Evolutionary conservation across 352 stramenopile genomes (phyloP).

Genomic region (Lagenidium sp.): DNA sequence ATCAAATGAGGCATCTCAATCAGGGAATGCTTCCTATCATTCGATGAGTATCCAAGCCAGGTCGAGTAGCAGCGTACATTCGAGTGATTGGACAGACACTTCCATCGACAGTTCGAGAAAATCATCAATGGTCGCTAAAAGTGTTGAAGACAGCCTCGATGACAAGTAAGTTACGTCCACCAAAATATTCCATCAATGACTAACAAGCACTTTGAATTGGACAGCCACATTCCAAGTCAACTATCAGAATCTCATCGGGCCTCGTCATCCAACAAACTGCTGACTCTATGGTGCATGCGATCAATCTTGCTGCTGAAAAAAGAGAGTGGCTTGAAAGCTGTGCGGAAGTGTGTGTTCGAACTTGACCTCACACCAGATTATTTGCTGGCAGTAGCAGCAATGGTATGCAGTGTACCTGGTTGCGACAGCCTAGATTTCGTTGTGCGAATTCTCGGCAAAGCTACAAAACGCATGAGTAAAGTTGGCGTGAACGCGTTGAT

Average conservation of each 20-base stretch:
- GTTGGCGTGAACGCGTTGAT: constrained; percentile 10
- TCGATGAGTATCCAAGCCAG: neutral
- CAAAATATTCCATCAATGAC: neutral
- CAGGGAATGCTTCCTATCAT: no score
- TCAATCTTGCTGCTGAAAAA: constrained; percentile 72
- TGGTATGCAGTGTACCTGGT: constrained; percentile 49
- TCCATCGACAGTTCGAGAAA: neutral
- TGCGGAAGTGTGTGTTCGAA: constrained; percentile 30
- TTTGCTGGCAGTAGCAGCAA: constrained; percentile 41
- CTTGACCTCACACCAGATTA: constrained; percentile 61
- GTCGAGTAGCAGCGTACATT: neutral
- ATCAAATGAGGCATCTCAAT: neutral
- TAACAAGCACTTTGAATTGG: neutral
- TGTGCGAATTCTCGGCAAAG: constrained; percentile 22
- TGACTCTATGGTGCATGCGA: constrained; percentile 59
- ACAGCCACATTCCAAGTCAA: neutral
- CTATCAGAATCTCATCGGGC: neutral
- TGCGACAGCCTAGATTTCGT: constrained; percentile 53
- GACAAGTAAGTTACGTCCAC: neutral
- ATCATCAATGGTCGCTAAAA: neutral
- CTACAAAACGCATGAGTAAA: constrained; percentile 3
- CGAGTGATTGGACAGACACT: neutral
- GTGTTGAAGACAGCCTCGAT: neutral
- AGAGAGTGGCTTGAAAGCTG: constrained; percentile 47
- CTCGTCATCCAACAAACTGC: neutral